phyloP scores from a whole-genome alignment of 495 filamentous ascomycete species.

The Terfezia claveryi region DNA sequence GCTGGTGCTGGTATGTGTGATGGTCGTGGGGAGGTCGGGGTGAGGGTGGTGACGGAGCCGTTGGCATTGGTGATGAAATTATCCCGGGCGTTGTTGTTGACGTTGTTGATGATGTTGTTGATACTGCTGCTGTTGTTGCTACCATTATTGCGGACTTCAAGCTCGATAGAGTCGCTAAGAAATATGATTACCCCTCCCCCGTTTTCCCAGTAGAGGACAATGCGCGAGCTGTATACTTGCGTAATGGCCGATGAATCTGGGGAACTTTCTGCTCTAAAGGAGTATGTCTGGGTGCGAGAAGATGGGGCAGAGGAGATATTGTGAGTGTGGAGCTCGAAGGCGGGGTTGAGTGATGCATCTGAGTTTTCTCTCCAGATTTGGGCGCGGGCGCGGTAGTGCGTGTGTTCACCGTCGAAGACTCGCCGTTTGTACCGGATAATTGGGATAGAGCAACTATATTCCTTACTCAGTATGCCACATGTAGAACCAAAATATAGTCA shows the following conservation, averaged over 20 bases:
- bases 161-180: conserved; percentile 12
- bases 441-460: background rate
- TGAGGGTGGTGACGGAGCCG: background rate
- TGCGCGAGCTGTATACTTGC: conserved; percentile 7
- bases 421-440: conserved; percentile 8
- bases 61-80: background rate
- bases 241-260: background rate
- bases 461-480: background rate
- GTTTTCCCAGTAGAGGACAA: conserved; percentile 12
- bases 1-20: background rate
- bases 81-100: background rate
- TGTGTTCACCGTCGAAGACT: conserved; percentile 6
- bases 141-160: conserved; percentile 3
- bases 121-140: background rate
- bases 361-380: conserved; percentile 11
- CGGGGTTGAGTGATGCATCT: background rate
- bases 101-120: too few relatives aligned
- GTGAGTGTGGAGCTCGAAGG: background rate
- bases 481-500: background rate
- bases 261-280: background rate
- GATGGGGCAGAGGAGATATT: background rate
- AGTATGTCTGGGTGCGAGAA: background rate
- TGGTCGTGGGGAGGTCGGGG: background rate
- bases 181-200: background rate
- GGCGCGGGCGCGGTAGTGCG: conserved; percentile 10